Base-by-base conservation (phyloP, 352 stramenopile species). In the Globisporangium heterothallicum region DNA sequence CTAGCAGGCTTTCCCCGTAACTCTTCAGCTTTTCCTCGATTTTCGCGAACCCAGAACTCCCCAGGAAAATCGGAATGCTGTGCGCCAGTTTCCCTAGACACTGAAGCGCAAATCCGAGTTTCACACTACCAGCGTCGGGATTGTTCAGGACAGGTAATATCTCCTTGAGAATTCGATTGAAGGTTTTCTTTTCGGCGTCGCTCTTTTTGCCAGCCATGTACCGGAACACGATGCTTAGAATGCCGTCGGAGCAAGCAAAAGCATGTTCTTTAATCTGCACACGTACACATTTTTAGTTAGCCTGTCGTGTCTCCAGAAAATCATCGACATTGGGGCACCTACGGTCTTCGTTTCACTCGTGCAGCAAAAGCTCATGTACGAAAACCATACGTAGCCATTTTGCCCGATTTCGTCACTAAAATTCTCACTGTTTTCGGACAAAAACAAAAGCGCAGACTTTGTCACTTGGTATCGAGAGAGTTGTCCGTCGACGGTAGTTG, bases 161-260 rank as follows among this genome's bases (percentile, higher is more conserved):
- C 18, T 91, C 76, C 40, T 91, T 89, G 25, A 90, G 45, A 36
- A 93, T 73, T 34, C 73, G 79, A 41, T 90, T 86, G 36, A 90
- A 53, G 10, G 63, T 63, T 41, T 85, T 88, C 49, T 91, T 93
- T 22, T 68, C 66, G 36, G 34, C 38, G 12, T 85, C 70, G 21
- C 84, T 64, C 26, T 72, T 74, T 16, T 62, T 55, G n/a, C 58
- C 46, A 13, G 60, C 56, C 26, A 91, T 45, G 7, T 69, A 76
- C 9, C 43, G 35, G 26, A 72, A 73, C 18, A 88, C 45, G 3
- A 64, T 55, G n/a, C 59, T 32, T 21, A 93, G 64, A 2, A 86
- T 56, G 12, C 56, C 53, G 43, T 76, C 72, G 0, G 74, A 72
- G 25, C 70, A 78, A 22, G 41, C 54, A 48, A 78, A 85, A 4